Percentiles rank a stretch among this genome's conserved stretches.
phyloP scores from a whole-genome alignment of 495 filamentous ascomycete genomes.

The Penicillium arizonense region DNA sequence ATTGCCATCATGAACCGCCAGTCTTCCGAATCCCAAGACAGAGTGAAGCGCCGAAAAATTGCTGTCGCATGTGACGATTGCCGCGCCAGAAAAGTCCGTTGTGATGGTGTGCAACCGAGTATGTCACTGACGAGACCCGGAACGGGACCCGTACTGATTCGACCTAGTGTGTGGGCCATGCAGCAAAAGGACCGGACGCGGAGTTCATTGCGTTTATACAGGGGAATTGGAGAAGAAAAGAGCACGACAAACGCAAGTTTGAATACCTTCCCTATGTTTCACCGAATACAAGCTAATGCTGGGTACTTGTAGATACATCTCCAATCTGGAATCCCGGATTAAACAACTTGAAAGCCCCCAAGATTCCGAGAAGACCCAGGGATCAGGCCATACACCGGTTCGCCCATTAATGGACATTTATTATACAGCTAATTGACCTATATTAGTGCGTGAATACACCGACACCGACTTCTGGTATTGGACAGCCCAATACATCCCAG shows the following conservation, averaged over 20 bases:
- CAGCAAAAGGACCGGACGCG: conserved; percentile 18
- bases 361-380: neutral
- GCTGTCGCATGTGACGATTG: conserved; percentile 40
- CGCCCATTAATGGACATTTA: neutral
- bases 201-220: conserved; percentile 28
- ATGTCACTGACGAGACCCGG: conserved; percentile 11
- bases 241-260: conserved; percentile 22
- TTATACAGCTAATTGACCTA: neutral
- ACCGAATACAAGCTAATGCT: neutral
- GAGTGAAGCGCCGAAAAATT: conserved; percentile 34
- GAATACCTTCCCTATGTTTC: neutral
- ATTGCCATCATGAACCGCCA: neutral
- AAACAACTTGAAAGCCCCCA: conserved; percentile 27
- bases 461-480: neutral
- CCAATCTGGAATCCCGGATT: conserved; percentile 27
- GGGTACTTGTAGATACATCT: conserved; percentile 21
- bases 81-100: conserved; percentile 34
- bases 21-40: neutral
- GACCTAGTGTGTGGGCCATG: conserved; percentile 38
- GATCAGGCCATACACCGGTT: conserved; percentile 15
- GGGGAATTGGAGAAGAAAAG: conserved; percentile 35
- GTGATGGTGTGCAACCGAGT: conserved; percentile 41
- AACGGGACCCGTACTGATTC: conserved; percentile 15
- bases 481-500: neutral
- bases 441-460: neutral